phyloP scores from a whole-genome alignment of 2,329 filamentous ascomycete species.

The Hypoxylon sp. region DNA sequence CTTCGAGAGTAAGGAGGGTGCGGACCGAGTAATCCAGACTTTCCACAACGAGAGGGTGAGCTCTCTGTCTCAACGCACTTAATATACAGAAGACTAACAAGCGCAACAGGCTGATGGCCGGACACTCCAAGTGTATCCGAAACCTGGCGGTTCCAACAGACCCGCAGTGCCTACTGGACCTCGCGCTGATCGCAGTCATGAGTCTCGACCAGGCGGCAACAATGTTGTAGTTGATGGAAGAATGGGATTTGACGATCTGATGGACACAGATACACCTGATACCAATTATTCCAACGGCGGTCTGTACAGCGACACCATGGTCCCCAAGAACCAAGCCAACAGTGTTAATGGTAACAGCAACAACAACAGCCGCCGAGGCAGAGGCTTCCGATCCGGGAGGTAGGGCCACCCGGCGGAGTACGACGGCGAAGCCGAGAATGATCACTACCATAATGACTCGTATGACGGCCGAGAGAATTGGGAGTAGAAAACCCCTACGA shows the following conservation, averaged over 20 bases:
- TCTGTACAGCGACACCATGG: slow-evolving; percentile 69
- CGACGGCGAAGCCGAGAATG: neutral
- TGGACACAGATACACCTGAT: slow-evolving; percentile 56
- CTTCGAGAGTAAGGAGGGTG: slow-evolving; percentile 79
- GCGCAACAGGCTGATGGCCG: slow-evolving; percentile 77
- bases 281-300: slow-evolving; percentile 49
- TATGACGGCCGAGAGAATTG: neutral
- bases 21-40: slow-evolving; percentile 79
- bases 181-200: slow-evolving; percentile 53
- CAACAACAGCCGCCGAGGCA: slow-evolving; percentile 45
- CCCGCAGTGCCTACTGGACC: slow-evolving; percentile 52
- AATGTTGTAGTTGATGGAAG: slow-evolving; percentile 67
- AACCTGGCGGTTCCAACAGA: slow-evolving; percentile 62
- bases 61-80: slow-evolving; percentile 28
- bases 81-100: slow-evolving; percentile 16
- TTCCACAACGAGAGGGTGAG: slow-evolving; percentile 85
- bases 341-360: slow-evolving; percentile 34
- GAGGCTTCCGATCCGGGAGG: slow-evolving; percentile 47
- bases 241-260: slow-evolving; percentile 67
- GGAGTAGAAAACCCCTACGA: neutral
- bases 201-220: slow-evolving; percentile 53
- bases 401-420: slow-evolving; percentile 34
- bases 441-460: neutral
- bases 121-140: slow-evolving; percentile 80
- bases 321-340: slow-evolving; percentile 47